Evolutionary conservation across 2,329 filamentous ascomycete species (phyloP).

Genomic region (Cercospora canescens): DNA sequence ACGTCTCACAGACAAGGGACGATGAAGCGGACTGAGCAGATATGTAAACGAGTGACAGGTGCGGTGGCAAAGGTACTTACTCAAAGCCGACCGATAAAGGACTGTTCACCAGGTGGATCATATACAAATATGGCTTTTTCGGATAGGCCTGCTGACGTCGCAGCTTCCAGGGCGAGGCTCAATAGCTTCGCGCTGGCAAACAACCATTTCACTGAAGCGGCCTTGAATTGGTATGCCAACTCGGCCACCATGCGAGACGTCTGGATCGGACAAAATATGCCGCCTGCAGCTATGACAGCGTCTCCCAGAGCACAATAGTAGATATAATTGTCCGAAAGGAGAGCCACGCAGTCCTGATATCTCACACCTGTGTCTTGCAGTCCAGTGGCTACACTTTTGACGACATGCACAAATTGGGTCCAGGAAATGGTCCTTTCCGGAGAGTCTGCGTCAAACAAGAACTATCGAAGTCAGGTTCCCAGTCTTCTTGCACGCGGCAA

Average conservation of each 20-base stretch:
- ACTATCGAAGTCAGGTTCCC: background rate
- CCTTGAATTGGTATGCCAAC: background rate
- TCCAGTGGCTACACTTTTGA: slow-evolving; percentile 15
- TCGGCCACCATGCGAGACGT: slow-evolving; percentile 6
- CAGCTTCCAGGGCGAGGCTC: slow-evolving; percentile 34
- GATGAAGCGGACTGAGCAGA: too few relatives aligned
- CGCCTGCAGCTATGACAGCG: slow-evolving; percentile 15
- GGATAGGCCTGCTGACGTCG: slow-evolving; percentile 40
- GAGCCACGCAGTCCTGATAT: slow-evolving; percentile 12
- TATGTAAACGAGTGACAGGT: too few relatives aligned
- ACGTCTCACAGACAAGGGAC: too few relatives aligned
- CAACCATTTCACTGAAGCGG: slow-evolving; percentile 27
- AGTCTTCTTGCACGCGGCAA: background rate
- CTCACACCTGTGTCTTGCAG: background rate
- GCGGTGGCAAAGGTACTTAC: background rate
- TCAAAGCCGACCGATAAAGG: background rate
- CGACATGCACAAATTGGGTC: slow-evolving; percentile 4
- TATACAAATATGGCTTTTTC: slow-evolving; percentile 45
- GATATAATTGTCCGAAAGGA: slow-evolving; percentile 16
- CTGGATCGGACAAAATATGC: slow-evolving; percentile 11
- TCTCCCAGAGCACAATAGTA: slow-evolving; percentile 14
- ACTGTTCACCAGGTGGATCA: slow-evolving; percentile 19
- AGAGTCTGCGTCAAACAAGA: background rate
- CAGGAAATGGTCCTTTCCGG: background rate
- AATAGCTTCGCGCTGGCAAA: slow-evolving; percentile 30